A percentile compares a stretch with the other conserved stretches of the same genome.
Conservation (phyloP, 768 basidiomycete genomes). For the Paxillus rubicundulus region DNA sequence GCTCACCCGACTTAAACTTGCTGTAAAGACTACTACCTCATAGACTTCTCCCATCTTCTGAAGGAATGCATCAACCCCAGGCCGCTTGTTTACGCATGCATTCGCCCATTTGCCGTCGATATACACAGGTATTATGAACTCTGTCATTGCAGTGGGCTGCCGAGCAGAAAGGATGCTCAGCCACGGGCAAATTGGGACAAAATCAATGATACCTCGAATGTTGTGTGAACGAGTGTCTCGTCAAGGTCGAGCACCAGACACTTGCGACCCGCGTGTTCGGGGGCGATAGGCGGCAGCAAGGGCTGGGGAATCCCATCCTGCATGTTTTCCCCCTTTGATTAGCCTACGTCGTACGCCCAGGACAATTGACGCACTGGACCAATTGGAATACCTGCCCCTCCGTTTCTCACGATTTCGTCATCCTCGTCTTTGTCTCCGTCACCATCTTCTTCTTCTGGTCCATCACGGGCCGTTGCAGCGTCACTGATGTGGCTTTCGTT, state of each 20-base stretch:
- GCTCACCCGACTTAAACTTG: constrained; percentile 86
- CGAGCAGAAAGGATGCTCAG: background rate
- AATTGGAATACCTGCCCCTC: constrained; percentile 87
- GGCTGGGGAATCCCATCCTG: constrained; percentile 83
- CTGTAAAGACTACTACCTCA: constrained; percentile 93
- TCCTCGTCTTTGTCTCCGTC: constrained; percentile 62
- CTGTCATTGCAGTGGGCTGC: constrained; percentile 82
- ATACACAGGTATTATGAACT: constrained; percentile 94
- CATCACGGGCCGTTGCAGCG: constrained; percentile 42
- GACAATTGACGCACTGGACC: constrained; percentile 73
- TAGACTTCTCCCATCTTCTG: constrained; percentile 95
- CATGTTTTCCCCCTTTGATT: background rate
- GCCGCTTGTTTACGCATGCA: constrained; percentile 93
- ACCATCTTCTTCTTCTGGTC: background rate
- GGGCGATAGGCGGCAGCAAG: constrained; percentile 70
- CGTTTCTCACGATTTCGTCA: constrained; percentile 74
- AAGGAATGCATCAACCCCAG: constrained; percentile 91
- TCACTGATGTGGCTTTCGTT: constrained; percentile 40
- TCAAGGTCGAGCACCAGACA: constrained; percentile 91
- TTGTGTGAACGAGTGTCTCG: constrained; percentile 90
- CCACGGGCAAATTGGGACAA: background rate
- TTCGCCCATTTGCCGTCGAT: constrained; percentile 95
- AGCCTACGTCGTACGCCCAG: constrained; percentile 47
- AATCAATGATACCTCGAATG: constrained; percentile 70
- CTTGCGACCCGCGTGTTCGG: constrained; percentile 76